Conservation (phyloP, 2,329 filamentous ascomycete genomes). For the Penicillium sp. region DNA sequence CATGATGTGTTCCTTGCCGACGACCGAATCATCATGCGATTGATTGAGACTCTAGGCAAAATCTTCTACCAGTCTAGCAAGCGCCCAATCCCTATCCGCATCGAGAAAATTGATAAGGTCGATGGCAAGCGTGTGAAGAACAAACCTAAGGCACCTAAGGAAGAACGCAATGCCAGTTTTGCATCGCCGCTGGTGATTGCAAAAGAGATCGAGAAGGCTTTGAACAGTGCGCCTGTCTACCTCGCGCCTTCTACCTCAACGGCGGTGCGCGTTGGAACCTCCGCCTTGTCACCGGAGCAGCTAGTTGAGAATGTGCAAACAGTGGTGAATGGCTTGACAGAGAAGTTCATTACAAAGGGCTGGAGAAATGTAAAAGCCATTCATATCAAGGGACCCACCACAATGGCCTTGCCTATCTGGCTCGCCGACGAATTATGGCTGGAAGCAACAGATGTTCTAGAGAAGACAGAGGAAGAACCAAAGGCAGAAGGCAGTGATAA, state of each 20-base stretch:
- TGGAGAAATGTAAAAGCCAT: conserved; percentile 82
- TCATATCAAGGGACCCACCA: conserved; percentile 87
- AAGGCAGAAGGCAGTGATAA: conserved; percentile 33
- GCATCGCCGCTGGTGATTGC: conserved; percentile 65
- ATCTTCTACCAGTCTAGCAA: conserved; percentile 88
- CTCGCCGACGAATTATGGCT: conserved; percentile 87
- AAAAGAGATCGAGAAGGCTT: conserved; percentile 73
- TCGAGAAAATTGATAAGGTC: conserved; percentile 62
- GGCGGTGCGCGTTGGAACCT: conserved; percentile 72
- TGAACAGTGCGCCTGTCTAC: conserved; percentile 74
- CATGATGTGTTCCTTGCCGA: conserved; percentile 95
- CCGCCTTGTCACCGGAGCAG: conserved; percentile 69
- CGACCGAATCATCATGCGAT: conserved; percentile 68
- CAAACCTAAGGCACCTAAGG: conserved; percentile 38
- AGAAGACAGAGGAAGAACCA: conserved; percentile 34
- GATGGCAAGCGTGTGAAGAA: conserved; percentile 59
- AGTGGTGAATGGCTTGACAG: conserved; percentile 65
- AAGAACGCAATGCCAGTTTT: conserved; percentile 43
- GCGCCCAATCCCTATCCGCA: conserved; percentile 76
- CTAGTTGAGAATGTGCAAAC: conserved; percentile 76
- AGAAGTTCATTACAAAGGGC: conserved; percentile 77
- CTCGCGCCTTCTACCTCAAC: conserved; percentile 75
- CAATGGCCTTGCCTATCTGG: conserved; percentile 89
- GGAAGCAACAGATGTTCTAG: conserved; percentile 69
- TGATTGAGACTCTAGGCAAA: conserved; percentile 81